These are phyloP conservation scores for Claviceps monticola DNA, from an alignment of 2,329 filamentous ascomycete genomes.

Conservation along the genomic window DNA sequence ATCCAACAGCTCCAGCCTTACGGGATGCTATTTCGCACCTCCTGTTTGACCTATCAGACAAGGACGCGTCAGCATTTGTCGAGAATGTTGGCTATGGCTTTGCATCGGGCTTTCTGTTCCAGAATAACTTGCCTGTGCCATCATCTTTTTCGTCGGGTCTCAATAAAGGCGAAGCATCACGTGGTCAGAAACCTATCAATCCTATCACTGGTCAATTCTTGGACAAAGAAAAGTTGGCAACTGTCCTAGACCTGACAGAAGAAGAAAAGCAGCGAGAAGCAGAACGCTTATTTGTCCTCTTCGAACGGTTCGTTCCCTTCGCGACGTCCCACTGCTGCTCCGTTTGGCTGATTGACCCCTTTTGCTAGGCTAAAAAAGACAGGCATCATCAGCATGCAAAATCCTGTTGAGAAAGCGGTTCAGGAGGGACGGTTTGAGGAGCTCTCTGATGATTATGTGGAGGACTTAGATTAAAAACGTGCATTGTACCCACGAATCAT, in stretches of 20 bases:
- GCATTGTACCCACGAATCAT: background rate
- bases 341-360: background rate
- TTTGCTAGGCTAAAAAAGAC: slow-evolving; percentile 48
- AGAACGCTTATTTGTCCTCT: slow-evolving; percentile 77
- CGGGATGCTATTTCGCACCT: slow-evolving; percentile 63
- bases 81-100: slow-evolving; percentile 91
- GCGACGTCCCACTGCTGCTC: slow-evolving; percentile 8
- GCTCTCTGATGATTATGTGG: slow-evolving; percentile 39
- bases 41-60: slow-evolving; percentile 76
- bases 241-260: slow-evolving; percentile 63
- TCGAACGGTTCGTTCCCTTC: slow-evolving; percentile 51
- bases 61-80: slow-evolving; percentile 66
- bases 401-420: slow-evolving; percentile 59
- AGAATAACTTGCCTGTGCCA: slow-evolving; percentile 68
- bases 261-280: slow-evolving; percentile 90
- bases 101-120: slow-evolving; percentile 78
- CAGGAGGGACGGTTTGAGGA: slow-evolving; percentile 60
- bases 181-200: slow-evolving; percentile 43
- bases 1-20: slow-evolving; percentile 55
- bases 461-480: slow-evolving; percentile 26
- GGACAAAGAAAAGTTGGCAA: slow-evolving; percentile 47
- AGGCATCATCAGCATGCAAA: slow-evolving; percentile 64
- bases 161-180: slow-evolving; percentile 15
- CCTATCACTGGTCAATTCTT: slow-evolving; percentile 77
- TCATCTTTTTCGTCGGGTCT: slow-evolving; percentile 42